Conservation (phyloP, 2,329 filamentous ascomycete species). For the Cladophialophora immunda region DNA sequence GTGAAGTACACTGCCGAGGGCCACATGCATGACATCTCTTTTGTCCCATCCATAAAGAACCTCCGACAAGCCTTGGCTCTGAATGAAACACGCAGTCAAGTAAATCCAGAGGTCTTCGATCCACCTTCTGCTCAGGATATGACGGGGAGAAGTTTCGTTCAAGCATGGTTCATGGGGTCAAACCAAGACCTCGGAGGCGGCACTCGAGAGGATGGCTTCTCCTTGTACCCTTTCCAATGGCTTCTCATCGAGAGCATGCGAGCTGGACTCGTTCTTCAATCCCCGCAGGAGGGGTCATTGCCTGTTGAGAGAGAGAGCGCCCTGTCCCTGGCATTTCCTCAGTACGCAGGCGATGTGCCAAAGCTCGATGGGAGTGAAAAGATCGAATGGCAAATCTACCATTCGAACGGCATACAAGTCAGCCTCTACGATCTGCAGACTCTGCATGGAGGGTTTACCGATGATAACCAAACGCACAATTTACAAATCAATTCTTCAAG, state of each 20-base stretch:
- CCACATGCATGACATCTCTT: slow-evolving; percentile 44
- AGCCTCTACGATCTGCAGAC: slow-evolving; percentile 38
- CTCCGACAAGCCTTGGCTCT: slow-evolving; percentile 52
- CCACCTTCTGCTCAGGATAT: slow-evolving; percentile 35
- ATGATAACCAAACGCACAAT: slow-evolving; percentile 31
- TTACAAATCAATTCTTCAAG: slow-evolving; percentile 31
- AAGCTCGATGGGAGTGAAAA: slow-evolving; percentile 32
- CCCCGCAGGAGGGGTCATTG: slow-evolving; percentile 2
- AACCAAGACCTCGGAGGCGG: slow-evolving; percentile 52
- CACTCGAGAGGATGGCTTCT: slow-evolving; percentile 48
- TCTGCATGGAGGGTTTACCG: slow-evolving; percentile 24
- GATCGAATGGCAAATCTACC: slow-evolving; percentile 36
- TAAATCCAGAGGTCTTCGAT: slow-evolving; percentile 43
- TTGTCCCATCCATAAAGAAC: slow-evolving; percentile 47
- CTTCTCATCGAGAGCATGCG: slow-evolving; percentile 49
- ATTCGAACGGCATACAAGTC: slow-evolving; percentile 35
- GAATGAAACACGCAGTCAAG: slow-evolving; percentile 47
- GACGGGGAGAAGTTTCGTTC: slow-evolving; percentile 43
- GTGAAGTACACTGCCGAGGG: slow-evolving; percentile 44
- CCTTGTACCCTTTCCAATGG: slow-evolving; percentile 55
- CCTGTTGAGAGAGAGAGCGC: slow-evolving; percentile 10
- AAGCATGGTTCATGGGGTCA: slow-evolving; percentile 53
- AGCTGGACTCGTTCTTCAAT: slow-evolving; percentile 45
- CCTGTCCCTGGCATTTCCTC: slow-evolving; percentile 35
- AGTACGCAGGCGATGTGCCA: slow-evolving; percentile 36